Percentiles rank a stretch among this genome's conserved stretches.
Evolutionary conservation across 345 rosid genomes (phyloP).

Genomic region (Gossypium turneri): DNA sequence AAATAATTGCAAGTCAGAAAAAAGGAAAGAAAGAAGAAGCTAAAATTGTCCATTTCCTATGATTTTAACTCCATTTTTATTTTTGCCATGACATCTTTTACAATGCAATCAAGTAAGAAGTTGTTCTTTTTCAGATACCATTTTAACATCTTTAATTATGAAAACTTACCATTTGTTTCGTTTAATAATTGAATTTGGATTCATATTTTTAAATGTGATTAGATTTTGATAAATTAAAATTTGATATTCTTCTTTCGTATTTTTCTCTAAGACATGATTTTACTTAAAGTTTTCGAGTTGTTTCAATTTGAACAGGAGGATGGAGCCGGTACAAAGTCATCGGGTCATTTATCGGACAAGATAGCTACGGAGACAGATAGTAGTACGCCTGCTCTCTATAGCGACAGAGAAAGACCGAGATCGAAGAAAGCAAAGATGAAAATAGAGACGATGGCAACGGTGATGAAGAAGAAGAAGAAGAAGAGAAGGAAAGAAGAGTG

Average conservation of each 20-base stretch:
- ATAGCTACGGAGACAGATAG: constrained; percentile 63
- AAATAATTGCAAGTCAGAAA: too few species aligned
- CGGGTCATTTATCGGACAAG: constrained; percentile 53
- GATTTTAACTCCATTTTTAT: not conserved
- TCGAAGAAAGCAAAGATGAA: constrained; percentile 42
- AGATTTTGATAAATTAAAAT: not conserved
- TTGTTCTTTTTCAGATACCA: not conserved
- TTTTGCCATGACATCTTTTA: not conserved
- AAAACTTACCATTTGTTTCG: not conserved
- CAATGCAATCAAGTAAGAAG: not conserved
- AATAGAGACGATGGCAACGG: constrained; percentile 17
- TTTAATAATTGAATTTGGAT: not conserved
- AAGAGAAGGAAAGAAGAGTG: constrained; percentile 52
- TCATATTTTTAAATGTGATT: not conserved
- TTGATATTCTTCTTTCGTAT: not conserved
- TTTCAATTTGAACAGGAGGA: constrained; percentile 45
- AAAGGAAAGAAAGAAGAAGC: not conserved
- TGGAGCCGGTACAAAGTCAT: constrained; percentile 37
- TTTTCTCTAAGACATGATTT: not conserved
- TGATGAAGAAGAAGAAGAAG: constrained; percentile 1
- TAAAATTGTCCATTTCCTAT: not conserved
- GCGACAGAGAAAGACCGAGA: constrained; percentile 38
- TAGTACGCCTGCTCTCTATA: constrained; percentile 77
- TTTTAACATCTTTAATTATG: not conserved
- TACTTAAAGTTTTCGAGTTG: too few species aligned